Base-by-base conservation (phyloP, 305 asterid species). In the Vinca major region DNA sequence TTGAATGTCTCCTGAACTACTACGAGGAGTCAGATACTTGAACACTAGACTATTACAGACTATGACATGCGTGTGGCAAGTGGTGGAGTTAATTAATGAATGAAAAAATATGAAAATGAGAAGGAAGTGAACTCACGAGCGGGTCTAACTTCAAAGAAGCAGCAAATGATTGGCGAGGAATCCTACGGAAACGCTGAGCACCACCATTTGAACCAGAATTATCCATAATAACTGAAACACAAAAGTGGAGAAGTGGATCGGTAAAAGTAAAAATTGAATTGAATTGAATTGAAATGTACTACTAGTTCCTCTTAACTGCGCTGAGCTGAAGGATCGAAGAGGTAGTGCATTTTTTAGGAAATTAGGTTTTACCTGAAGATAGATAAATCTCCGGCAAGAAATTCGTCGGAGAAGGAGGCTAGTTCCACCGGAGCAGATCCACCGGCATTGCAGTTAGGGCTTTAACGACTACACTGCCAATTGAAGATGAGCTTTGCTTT, bases 121-220 rank as follows among this genome's bases (percentile, higher is more conserved):
- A 56, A 9, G 44, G 10, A 67, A 69, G 48, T 19, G 60, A 64
- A 78, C 97, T 86, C 79, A 94, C 99, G 87, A 84, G 73, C 1
- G 98, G 96, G 78, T 94, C 98, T 84, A 91, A 76, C 79, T 79
- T 89, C 82, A 83, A 77, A 83, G 87, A 79, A 71, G 83, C 85
- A 48, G 95, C 84, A 62, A 81, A 76, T 10, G 91, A 80, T 21
- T 85, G 86, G 40, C 95, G 91, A 0, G 92, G 89, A 70, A 89
- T 81, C 82, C 88, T 86, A 73, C 86, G 84, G 69, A 94, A 94
- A 26, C 96, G 96, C 68, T 83, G 86, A 26, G 33, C 33, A 0
- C 33, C 33, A 67, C 89, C 96, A 68, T 75, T 76, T 33, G 84
- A 80, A 44, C 69, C 66, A 69, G 80, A 71, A 84, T 71, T 77